A percentile compares a stretch with the other conserved stretches of the same genome.
These are phyloP conservation scores for Kodamaea laetipori DNA, from an alignment of 805 yeast genomes.

Conservation along the genomic window DNA sequence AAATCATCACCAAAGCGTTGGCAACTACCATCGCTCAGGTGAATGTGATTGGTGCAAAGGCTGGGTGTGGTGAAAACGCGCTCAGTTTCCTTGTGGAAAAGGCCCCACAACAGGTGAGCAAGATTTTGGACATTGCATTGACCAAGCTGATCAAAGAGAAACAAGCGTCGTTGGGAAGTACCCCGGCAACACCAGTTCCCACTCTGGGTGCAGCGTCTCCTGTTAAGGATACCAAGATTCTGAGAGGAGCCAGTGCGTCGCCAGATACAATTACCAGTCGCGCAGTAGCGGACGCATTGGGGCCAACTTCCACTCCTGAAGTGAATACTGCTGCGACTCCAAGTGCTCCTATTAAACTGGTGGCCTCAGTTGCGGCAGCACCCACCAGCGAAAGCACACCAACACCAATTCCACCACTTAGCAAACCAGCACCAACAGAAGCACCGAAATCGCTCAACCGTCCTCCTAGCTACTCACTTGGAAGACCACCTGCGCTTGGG, in stretches of 20 bases:
- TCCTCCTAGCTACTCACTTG: constrained; percentile 22
- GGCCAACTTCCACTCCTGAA: too few species aligned
- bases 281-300: too few species aligned
- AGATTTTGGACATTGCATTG: constrained; percentile 76
- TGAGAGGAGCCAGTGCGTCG: neutral
- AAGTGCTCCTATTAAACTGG: too few species aligned
- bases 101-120: constrained; percentile 78
- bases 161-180: constrained; percentile 27
- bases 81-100: constrained; percentile 75
- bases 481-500: constrained; percentile 29
- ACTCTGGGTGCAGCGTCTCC: too few species aligned
- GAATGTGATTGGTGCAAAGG: constrained; percentile 82
- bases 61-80: constrained; percentile 79
- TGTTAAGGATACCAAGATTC: too few species aligned
- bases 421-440: constrained; percentile 6
- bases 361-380: too few species aligned
- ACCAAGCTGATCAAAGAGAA: constrained; percentile 67
- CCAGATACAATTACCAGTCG: too few species aligned
- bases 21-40: constrained; percentile 93
- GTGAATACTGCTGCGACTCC: too few species aligned
- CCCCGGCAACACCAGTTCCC: too few species aligned
- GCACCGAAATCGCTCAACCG: constrained; percentile 7
- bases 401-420: too few species aligned
- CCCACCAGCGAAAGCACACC: too few species aligned
- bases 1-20: constrained; percentile 82